phyloP scores from a whole-genome alignment of 108 stramenopile genomes.

The Conticribra weissflogii region DNA sequence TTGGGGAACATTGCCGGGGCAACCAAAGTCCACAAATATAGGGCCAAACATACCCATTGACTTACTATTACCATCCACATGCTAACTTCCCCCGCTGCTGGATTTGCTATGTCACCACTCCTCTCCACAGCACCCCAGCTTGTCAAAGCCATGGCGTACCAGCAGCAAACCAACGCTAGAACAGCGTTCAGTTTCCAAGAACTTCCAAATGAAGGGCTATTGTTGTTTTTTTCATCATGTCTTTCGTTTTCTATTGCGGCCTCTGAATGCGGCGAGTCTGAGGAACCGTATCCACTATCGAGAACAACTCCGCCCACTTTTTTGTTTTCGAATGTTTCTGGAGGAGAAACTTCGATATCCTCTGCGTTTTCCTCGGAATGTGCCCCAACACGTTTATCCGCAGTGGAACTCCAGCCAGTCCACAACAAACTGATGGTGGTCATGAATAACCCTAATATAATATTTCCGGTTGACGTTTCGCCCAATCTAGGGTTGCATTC shows the following conservation, averaged over 20 bases:
- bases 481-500: constrained; percentile 87
- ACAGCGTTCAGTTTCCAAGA: constrained; percentile 90
- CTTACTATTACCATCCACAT: constrained; percentile 94
- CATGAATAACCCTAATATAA: constrained; percentile 78
- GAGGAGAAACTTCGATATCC: constrained; percentile 3
- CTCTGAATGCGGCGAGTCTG: constrained; percentile 41
- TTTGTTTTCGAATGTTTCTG: constrained; percentile 23
- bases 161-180: constrained; percentile 68
- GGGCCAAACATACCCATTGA: constrained; percentile 83
- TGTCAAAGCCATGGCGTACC: constrained; percentile 92
- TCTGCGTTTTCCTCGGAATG: constrained; percentile 21
- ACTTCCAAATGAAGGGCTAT: constrained; percentile 15
- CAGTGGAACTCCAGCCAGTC: constrained; percentile 78
- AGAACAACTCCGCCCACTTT: constrained; percentile 52
- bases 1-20: constrained; percentile 91
- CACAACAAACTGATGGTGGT: constrained; percentile 80
- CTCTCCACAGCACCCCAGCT: constrained; percentile 86
- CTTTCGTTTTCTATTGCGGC: neutral
- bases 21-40: constrained; percentile 93
- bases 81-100: constrained; percentile 70
- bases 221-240: constrained; percentile 2
- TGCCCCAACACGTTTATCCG: constrained; percentile 47
- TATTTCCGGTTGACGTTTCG: constrained; percentile 63
- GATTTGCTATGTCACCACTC: constrained; percentile 77
- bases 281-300: constrained; percentile 16